These are phyloP conservation scores for Scortechinia acanthostroma DNA, from an alignment of 2,329 filamentous ascomycete genomes.

Conservation along the genomic window DNA sequence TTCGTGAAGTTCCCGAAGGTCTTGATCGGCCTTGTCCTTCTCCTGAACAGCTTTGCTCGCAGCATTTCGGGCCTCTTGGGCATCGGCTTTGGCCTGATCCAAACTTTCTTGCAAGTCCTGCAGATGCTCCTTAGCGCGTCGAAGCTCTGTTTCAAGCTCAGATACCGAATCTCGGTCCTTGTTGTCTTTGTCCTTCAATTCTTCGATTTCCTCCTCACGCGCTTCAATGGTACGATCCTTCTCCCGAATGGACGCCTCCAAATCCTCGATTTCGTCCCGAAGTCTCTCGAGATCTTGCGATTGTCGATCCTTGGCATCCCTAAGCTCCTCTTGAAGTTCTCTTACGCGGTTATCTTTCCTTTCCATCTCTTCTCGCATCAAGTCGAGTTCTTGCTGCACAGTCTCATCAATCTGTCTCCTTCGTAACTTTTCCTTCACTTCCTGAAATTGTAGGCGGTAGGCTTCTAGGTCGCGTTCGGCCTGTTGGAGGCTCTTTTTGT, in stretches of 20 bases:
- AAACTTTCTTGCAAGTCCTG: constrained; percentile 47
- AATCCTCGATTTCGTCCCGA: constrained; percentile 67
- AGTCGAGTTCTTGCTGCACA: constrained; percentile 52
- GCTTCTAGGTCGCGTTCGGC: constrained; percentile 82
- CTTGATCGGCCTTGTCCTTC: constrained; percentile 46
- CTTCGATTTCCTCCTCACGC: constrained; percentile 69
- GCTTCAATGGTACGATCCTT: constrained; percentile 70
- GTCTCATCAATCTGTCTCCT: constrained; percentile 67
- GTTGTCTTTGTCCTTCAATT: constrained; percentile 45
- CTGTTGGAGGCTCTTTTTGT: constrained; percentile 74
- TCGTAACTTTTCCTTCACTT: constrained; percentile 76
- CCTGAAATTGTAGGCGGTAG: constrained; percentile 74
- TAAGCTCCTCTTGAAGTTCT: constrained; percentile 43
- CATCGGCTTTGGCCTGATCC: constrained; percentile 41
- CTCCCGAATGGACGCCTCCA: constrained; percentile 69
- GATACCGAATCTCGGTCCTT: constrained; percentile 38
- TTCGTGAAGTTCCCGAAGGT: constrained; percentile 63
- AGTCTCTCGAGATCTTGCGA: constrained; percentile 58
- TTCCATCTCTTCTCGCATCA: constrained; percentile 45
- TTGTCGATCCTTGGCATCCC: constrained; percentile 47
- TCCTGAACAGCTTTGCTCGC: constrained; percentile 42
- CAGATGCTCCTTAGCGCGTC: constrained; percentile 49
- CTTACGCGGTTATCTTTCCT: constrained; percentile 54
- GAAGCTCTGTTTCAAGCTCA: constrained; percentile 38
- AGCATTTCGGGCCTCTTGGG: constrained; percentile 44